Base-by-base conservation (phyloP, 176 grass and related monocot species). In the Oryza coarctata region DNA sequence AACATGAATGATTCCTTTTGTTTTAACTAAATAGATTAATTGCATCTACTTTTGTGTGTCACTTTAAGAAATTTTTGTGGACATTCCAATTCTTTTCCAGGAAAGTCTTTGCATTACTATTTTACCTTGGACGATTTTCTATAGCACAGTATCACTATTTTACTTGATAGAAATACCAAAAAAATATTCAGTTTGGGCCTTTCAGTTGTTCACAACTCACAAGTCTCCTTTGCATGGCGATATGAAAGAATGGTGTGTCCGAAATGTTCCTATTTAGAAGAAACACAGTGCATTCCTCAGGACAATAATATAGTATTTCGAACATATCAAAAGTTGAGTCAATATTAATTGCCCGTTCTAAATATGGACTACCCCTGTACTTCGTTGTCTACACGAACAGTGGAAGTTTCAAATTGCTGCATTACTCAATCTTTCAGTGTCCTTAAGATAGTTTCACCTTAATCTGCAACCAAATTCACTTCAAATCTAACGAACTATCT, bases 401-500 rank as follows among this genome's bases (percentile, higher is more conserved):
- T 47, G 14, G 38, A 47, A 17, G 44, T 47, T 47, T 47, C 14
- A 47, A 47, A 2, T 66, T 15, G 33, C 15, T 34, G 31, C 8
- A 67, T 67, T 22, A 20, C 71, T 43, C 17, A 18, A 70, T 31
- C 5, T 43, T 81, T 60, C 41, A 26, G 11, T 3, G 15, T 55
- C 57, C 38, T 38, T 40, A 57, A 39, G 9, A 80, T 36, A 52
- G 14, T 13, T 13, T 58, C 32, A 57, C 29, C 28, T 35, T 40
- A 11, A 72, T 40, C 25, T 73, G 80, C 36, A 41, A 10, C 1
- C 1, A 10, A 14, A 31, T 82, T 82, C 11, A 30, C 43, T 70
- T 63, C 43, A 17, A 33, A 82, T 73, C n/a, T n/a, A n/a, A n/a
- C n/a, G n/a, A n/a, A n/a, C 55, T 71, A 17, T 72, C 11, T 49